A percentile compares a stretch with the other conserved stretches of the same genome.
phyloP scores from a whole-genome alignment of 305 asterid genomes.

The Caryopteris hybrid region DNA sequence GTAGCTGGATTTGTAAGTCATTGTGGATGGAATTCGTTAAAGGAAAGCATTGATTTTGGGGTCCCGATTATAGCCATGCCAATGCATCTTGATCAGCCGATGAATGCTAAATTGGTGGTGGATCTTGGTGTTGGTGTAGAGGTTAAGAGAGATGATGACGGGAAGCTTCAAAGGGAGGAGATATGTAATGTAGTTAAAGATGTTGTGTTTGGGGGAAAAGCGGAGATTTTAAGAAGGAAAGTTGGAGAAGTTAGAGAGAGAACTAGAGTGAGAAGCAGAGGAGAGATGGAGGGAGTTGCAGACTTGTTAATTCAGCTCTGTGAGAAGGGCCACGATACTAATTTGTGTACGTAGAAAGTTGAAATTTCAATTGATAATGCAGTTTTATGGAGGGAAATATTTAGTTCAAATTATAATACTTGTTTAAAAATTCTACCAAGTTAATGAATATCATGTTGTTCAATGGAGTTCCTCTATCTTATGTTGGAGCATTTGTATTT shows the following conservation, averaged over 20 bases:
- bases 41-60: constrained; percentile 33
- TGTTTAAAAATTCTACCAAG: too few species aligned
- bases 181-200: constrained; percentile 26
- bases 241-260: constrained; percentile 21
- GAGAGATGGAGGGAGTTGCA: constrained; percentile 32
- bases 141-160: constrained; percentile 28
- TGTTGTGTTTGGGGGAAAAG: constrained; percentile 23
- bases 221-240: constrained; percentile 22
- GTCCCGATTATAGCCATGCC: constrained; percentile 52
- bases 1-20: constrained; percentile 45
- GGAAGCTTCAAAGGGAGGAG: constrained; percentile 23
- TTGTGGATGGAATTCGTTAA: constrained; percentile 42
- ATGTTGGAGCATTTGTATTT: too few species aligned
- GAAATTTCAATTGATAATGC: too few species aligned
- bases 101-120: constrained; percentile 34
- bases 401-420: too few species aligned
- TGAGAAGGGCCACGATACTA: not conserved
- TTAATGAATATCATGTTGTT: too few species aligned
- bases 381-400: too few species aligned
- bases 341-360: too few species aligned
- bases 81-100: constrained; percentile 53
- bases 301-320: not conserved
- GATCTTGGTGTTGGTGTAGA: constrained; percentile 41
- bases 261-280: constrained; percentile 19
- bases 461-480: too few species aligned